Conservation (phyloP, 208 protist genomes). For the Vickermania ingenoplastis region DNA sequence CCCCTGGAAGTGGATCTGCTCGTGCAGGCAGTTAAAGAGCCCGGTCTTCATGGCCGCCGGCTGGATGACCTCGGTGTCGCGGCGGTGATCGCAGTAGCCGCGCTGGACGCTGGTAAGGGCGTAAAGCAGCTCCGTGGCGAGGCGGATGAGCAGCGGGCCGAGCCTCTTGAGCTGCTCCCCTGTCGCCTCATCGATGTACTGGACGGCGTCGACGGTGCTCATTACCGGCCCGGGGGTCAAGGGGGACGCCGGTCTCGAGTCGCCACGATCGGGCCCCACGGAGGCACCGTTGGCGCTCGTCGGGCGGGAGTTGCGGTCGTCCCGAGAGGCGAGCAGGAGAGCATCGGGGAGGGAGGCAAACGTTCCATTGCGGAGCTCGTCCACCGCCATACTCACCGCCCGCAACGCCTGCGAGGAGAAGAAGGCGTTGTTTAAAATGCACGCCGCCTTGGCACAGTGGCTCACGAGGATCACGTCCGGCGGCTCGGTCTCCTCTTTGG, state of each 20-base stretch:
- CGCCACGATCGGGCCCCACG: neutral
- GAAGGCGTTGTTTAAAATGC: conserved; percentile 21
- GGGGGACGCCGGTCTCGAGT: neutral
- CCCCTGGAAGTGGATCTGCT: conserved; percentile 36
- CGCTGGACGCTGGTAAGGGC: conserved; percentile 28
- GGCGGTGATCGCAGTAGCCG: conserved; percentile 66
- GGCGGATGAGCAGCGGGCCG: conserved; percentile 17
- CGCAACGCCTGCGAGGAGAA: conserved; percentile 12
- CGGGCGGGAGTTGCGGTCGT: conserved; percentile 1
- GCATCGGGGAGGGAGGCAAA: conserved; percentile 7
- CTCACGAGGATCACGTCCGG: conserved; percentile 4
- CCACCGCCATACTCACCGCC: conserved; percentile 12
- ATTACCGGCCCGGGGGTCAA: conserved; percentile 11
- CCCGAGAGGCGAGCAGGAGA: conserved; percentile 4
- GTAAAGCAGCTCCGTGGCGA: conserved; percentile 38
- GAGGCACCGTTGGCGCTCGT: neutral
- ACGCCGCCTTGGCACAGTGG: conserved; percentile 11
- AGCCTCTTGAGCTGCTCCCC: neutral
- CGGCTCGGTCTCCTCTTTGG: neutral
- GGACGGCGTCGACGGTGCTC: conserved; percentile 1
- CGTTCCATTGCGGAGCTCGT: conserved; percentile 13
- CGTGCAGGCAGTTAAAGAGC: conserved; percentile 17
- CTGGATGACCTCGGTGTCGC: conserved; percentile 52
- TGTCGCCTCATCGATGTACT: neutral
- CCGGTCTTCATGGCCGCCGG: conserved; percentile 52